Percentiles rank a stretch among this genome's conserved stretches.
phyloP scores from a whole-genome alignment of 768 basidiomycete species.

The Neoboletus brunneissimus region DNA sequence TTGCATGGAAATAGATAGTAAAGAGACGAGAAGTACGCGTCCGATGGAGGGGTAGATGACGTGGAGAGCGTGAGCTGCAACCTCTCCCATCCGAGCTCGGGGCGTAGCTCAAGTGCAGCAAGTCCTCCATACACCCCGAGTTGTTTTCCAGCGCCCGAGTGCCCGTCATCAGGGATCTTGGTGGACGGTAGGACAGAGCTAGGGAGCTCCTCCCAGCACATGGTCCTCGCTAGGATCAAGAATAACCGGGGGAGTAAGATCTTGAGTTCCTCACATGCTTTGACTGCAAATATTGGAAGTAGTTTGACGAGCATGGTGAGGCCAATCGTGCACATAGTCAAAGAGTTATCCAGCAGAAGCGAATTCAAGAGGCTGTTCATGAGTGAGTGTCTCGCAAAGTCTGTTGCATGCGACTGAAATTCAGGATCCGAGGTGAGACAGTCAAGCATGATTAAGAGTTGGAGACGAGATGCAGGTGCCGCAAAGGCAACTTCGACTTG shows the following conservation, averaged over 20 bases:
- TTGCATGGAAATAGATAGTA: slow-evolving; percentile 94
- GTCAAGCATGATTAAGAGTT: slow-evolving; percentile 66
- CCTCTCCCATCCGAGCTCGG: slow-evolving; percentile 65
- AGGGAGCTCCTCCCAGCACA: slow-evolving; percentile 70
- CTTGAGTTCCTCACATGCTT: slow-evolving; percentile 55
- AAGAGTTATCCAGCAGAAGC: slow-evolving; percentile 71
- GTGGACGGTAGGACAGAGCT: slow-evolving; percentile 19
- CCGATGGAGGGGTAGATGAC: slow-evolving; percentile 55
- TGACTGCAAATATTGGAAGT: slow-evolving; percentile 70
- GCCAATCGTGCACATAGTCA: slow-evolving; percentile 63
- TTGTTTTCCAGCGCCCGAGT: background rate
- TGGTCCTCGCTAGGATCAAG: slow-evolving; percentile 62
- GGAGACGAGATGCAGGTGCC: slow-evolving; percentile 59
- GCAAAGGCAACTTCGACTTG: slow-evolving; percentile 64
- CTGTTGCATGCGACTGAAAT: slow-evolving; percentile 47
- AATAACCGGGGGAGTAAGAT: slow-evolving; percentile 61
- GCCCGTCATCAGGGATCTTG: background rate
- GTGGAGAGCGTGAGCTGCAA: slow-evolving; percentile 59
- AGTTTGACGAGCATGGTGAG: slow-evolving; percentile 66
- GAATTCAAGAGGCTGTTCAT: slow-evolving; percentile 64
- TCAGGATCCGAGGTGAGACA: slow-evolving; percentile 52
- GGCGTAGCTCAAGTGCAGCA: slow-evolving; percentile 43
- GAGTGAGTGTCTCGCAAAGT: slow-evolving; percentile 60
- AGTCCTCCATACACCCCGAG: slow-evolving; percentile 33
- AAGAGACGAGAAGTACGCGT: slow-evolving; percentile 70